A percentile compares a stretch with the other conserved stretches of the same genome.
phyloP scores from a whole-genome alignment of 1,139 yeast species.

The Zygosaccharomyces pseudobailii region DNA sequence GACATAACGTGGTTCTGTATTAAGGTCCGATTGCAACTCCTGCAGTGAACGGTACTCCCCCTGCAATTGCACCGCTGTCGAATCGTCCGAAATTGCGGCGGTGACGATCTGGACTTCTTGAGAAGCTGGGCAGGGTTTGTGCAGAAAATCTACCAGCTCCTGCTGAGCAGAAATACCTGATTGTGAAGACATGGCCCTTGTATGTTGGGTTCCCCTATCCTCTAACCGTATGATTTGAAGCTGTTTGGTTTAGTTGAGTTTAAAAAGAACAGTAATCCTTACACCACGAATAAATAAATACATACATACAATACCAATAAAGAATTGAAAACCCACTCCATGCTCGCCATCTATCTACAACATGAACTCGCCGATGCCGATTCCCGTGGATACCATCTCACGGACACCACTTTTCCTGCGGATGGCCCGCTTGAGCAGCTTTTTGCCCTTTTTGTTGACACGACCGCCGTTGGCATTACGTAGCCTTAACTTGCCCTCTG shows the following conservation, averaged over 20 bases:
- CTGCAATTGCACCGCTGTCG: constrained; percentile 46
- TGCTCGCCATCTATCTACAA: constrained; percentile 13
- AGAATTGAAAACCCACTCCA: constrained; percentile 6
- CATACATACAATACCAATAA: constrained; percentile 6
- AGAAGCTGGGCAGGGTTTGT: constrained; percentile 27
- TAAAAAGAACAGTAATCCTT: constrained; percentile 6
- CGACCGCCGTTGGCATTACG: constrained; percentile 18
- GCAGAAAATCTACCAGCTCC: constrained; percentile 35
- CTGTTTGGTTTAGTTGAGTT: neutral
- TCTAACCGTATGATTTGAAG: neutral
- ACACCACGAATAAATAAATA: constrained; percentile 11
- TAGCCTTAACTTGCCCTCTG: constrained; percentile 30
- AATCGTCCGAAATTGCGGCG: constrained; percentile 38
- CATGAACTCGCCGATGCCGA: constrained; percentile 34
- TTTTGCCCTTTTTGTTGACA: constrained; percentile 17
- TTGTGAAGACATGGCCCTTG: constrained; percentile 54
- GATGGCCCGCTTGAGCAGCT: constrained; percentile 21
- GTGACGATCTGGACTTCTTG: constrained; percentile 34
- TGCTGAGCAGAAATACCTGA: constrained; percentile 60
- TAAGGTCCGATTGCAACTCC: constrained; percentile 16
- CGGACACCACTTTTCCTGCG: constrained; percentile 33
- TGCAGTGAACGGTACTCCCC: constrained; percentile 35
- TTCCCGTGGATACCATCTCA: constrained; percentile 33
- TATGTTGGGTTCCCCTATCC: neutral
- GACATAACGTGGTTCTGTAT: constrained; percentile 56